Evolutionary conservation across 1,139 yeast species (phyloP), one percentile per base, ranked within the genome.

Genomic region (Geotrichum macrosporum): DNA sequence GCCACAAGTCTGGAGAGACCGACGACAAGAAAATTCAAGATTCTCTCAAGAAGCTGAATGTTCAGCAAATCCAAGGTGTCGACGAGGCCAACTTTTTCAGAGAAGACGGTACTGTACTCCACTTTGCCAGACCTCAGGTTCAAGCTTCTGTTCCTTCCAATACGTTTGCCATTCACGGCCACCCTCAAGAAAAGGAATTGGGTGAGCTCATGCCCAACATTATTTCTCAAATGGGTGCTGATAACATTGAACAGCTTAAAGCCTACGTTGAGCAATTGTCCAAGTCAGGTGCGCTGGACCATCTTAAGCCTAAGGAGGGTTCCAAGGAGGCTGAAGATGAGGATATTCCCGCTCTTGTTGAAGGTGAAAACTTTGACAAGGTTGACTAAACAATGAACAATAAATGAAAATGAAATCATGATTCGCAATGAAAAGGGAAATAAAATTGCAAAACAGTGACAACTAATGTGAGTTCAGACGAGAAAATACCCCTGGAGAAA

Each of bases 71-170:
- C 61, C 89, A 84, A 59, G 87, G 84, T 63, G 82, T 92, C 62
- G 95, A 87, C 69, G 96, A 89, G 75, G 97, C 95, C 67, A 92
- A 89, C 80, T 86, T 92, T 78, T 89, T 92, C 84, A 84, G 77
- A 73, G 95, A 88, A 58, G 96, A 89, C 71, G 96, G 97, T 66
- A 84, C 82, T 69, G 96, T 92, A 57, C 76, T 89, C 72, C 96
- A 89, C 76, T 88, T 92, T 79, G 81, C 84, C 77, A 82, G 92
- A 72, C 95, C 87, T 58, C 87, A 88, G 74, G 94, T 89, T 57
- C 96, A 89, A 76, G 88, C 88, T 59, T 88, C 96, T 60, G 81
- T 86, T 63, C 83, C 83, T 63, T 77, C 84, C 76, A 89, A 92
- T 81, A 84, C 95, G 56, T 85, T 84, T 70, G 94, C 95, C 60